phyloP scores from a whole-genome alignment of 2,329 filamentous ascomycete species.

The Ampelomyces quisqualis region DNA sequence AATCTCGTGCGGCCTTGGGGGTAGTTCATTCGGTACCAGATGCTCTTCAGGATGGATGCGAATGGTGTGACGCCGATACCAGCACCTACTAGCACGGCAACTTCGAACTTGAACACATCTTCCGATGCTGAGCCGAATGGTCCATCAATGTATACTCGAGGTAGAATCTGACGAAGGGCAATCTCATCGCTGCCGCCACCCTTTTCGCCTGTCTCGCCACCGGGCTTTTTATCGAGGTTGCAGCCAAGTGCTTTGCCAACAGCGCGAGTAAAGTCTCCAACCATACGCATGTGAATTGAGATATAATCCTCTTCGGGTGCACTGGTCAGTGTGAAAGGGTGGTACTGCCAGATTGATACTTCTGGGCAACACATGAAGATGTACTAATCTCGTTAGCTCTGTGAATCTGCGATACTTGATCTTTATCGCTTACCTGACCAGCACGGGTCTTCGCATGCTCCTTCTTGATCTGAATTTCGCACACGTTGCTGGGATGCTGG shows the following conservation, averaged over 20 bases:
- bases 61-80: conserved; percentile 57
- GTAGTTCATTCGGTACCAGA: conserved; percentile 93
- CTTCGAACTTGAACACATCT: conserved; percentile 73
- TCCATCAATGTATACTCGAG: conserved; percentile 78
- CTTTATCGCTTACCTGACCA: conserved; percentile 63
- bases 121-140: conserved; percentile 85
- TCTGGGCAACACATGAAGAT: conserved; percentile 88
- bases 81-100: conserved; percentile 53
- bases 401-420: not conserved
- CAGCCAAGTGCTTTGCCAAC: conserved; percentile 73
- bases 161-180: conserved; percentile 72
- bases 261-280: conserved; percentile 76
- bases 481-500: conserved; percentile 84
- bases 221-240: conserved; percentile 63
- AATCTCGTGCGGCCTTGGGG: conserved; percentile 76
- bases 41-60: conserved; percentile 67
- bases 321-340: conserved; percentile 82
- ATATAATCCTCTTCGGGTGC: conserved; percentile 90
- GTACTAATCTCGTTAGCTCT: conserved; percentile 53
- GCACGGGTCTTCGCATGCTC: conserved; percentile 78
- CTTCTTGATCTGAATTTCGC: conserved; percentile 91
- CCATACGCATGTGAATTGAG: conserved; percentile 78
- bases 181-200: conserved; percentile 65
- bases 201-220: conserved; percentile 47
- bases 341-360: conserved; percentile 84